Evolutionary conservation across 163 green algal species (phyloP).

Genomic region (Chlamydomonas reinhardtii): DNA sequence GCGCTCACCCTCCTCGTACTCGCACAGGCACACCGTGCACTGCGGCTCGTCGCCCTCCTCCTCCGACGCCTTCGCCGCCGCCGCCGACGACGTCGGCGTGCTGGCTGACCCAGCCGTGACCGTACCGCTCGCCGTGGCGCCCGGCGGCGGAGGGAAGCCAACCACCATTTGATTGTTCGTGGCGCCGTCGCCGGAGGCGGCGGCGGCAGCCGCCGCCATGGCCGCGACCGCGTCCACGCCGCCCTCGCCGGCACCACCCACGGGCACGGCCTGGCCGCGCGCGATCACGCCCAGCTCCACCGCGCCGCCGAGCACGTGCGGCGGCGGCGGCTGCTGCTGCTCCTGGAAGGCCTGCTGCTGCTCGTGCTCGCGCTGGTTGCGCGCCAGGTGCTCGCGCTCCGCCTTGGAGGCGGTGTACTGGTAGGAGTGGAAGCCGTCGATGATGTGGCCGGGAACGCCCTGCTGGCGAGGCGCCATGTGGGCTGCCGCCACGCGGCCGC

Average conservation of each 20-base stretch:
- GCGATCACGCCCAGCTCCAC: no score
- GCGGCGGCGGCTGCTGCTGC: background rate
- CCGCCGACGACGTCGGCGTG: background rate
- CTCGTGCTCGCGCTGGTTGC: background rate
- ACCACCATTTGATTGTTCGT: background rate
- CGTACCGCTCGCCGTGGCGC: background rate
- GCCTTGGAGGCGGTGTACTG: constrained; percentile 7
- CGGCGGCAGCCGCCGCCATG: background rate
- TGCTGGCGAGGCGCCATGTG: background rate
- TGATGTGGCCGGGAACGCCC: constrained; percentile 18
- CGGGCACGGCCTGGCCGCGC: no score
- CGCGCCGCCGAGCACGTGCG: no score
- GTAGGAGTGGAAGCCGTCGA: constrained; percentile 48
- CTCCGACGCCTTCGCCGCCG: background rate
- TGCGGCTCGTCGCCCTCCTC: constrained; percentile 56
- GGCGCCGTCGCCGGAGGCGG: background rate
- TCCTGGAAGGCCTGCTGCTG: constrained; percentile 14
- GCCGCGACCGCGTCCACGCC: background rate
- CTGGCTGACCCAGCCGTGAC: no score
- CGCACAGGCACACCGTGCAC: constrained; percentile 73
- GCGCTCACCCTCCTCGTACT: constrained; percentile 63
- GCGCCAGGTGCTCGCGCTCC: constrained; percentile 12
- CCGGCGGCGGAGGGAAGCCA: background rate
- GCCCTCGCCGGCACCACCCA: no score
- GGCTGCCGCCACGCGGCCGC: background rate